These are phyloP conservation scores for Camelina laxa DNA, from an alignment of 345 rosid genomes.

Conservation along the genomic window DNA sequence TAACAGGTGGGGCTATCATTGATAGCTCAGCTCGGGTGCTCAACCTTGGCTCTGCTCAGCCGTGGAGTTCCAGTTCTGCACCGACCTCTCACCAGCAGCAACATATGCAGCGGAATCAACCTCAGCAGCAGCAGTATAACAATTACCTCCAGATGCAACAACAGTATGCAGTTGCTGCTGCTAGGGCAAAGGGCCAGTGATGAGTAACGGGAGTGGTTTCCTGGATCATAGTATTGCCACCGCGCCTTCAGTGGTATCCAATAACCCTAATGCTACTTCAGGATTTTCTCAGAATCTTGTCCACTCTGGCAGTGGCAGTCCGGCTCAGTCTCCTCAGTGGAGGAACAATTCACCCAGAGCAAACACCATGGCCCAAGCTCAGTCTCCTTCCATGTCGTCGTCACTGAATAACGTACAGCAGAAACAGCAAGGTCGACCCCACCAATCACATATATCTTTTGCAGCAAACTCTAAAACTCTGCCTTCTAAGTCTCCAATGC, in stretches of 20 bases:
- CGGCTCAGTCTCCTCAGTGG: slow-evolving; percentile 74
- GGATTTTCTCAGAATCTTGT: slow-evolving; percentile 64
- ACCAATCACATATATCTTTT: slow-evolving; percentile 63
- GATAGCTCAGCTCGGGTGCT: slow-evolving; percentile 65
- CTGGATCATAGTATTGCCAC: slow-evolving; percentile 56
- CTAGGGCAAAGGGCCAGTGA: slow-evolving; percentile 58
- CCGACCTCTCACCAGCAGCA: slow-evolving; percentile 29
- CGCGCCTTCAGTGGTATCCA: slow-evolving; percentile 52
- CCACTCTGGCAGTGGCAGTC: slow-evolving; percentile 55
- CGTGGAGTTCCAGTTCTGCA: slow-evolving; percentile 51
- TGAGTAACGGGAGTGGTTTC: slow-evolving; percentile 62
- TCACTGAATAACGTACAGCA: slow-evolving; percentile 56
- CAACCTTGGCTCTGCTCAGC: slow-evolving; percentile 53
- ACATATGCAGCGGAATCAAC: slow-evolving; percentile 47
- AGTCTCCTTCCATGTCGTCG: slow-evolving; percentile 56
- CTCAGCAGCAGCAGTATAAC: slow-evolving; percentile 47
- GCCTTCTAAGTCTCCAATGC: slow-evolving; percentile 49
- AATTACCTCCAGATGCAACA: slow-evolving; percentile 61
- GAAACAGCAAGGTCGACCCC: slow-evolving; percentile 66
- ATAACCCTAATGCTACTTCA: slow-evolving; percentile 55
- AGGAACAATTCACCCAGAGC: slow-evolving; percentile 56
- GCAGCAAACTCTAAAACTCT: slow-evolving; percentile 62
- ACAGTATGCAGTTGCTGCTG: slow-evolving; percentile 60
- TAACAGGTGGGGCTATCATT: slow-evolving; percentile 53
- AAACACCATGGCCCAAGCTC: slow-evolving; percentile 47